Evolutionary conservation across 1,139 yeast species (phyloP).

Genomic region (Yamadazyma aaseri): DNA sequence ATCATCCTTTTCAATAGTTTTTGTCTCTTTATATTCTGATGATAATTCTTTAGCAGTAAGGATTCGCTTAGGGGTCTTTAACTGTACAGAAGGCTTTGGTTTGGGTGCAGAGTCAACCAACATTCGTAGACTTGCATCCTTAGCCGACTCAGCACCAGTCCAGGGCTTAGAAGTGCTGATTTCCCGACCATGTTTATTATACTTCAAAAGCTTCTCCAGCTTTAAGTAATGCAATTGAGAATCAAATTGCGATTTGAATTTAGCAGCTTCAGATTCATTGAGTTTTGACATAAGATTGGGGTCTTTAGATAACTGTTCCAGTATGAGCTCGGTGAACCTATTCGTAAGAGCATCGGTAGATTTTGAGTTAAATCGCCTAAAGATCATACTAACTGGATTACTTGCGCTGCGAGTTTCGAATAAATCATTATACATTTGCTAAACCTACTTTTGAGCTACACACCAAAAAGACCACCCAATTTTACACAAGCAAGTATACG

Average conservation of each 20-base stretch:
- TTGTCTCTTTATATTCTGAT: conserved; percentile 57
- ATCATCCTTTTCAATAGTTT: conserved; percentile 37
- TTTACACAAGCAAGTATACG: too few relatives aligned
- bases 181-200: conserved; percentile 49
- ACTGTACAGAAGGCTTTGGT: conserved; percentile 27
- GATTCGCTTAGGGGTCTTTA: conserved; percentile 16
- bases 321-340: conserved; percentile 20
- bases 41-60: conserved; percentile 61
- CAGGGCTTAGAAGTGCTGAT: conserved; percentile 54
- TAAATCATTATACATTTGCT: too few relatives aligned
- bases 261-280: conserved; percentile 9
- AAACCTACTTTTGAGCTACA: too few relatives aligned
- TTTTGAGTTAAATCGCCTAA: conserved; percentile 6
- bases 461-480: too few relatives aligned
- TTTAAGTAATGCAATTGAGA: conserved; percentile 24
- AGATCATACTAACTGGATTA: too few relatives aligned
- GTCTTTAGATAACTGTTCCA: conserved; percentile 24
- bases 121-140: conserved; percentile 62
- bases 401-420: too few relatives aligned
- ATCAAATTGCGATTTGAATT: conserved; percentile 18
- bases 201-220: conserved; percentile 27
- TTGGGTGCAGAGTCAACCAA: conserved; percentile 55
- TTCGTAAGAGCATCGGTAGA: conserved; percentile 6
- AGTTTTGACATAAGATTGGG: conserved; percentile 17
- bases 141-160: conserved; percentile 59